These are phyloP conservation scores for Acanthochlamys bracteata DNA, from an alignment of 106 monocot species.

Conservation along the genomic window DNA sequence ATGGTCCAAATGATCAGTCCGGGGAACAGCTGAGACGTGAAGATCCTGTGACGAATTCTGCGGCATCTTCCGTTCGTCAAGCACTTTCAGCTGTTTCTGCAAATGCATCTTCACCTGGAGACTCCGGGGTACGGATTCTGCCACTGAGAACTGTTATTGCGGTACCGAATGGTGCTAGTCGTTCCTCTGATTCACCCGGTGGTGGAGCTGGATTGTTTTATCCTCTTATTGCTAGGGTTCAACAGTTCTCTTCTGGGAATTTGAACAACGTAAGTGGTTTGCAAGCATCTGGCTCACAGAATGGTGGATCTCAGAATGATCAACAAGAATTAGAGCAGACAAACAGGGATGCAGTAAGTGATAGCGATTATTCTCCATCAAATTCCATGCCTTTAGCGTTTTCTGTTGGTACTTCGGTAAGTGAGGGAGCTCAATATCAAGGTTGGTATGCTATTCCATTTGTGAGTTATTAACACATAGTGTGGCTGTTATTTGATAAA, in stretches of 20 bases:
- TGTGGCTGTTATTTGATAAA: no score
- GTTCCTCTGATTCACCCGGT: conserved; percentile 32
- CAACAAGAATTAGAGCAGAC: conserved; percentile 21
- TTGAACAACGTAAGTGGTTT: conserved; percentile 20
- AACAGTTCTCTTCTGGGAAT: conserved; percentile 20
- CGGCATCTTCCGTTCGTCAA: conserved; percentile 18
- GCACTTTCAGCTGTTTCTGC: conserved; percentile 16
- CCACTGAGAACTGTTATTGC: conserved; percentile 72
- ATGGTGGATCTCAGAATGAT: conserved; percentile 10
- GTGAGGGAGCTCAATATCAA: conserved; percentile 16
- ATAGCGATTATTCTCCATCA: conserved; percentile 3
- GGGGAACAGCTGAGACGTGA: conserved; percentile 25
- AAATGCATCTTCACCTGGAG: conserved; percentile 29
- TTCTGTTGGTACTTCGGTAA: conserved; percentile 4
- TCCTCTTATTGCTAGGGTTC: conserved; percentile 58
- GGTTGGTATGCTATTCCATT: conserved; percentile 17
- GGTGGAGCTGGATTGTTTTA: conserved; percentile 29
- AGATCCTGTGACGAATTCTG: conserved; percentile 29
- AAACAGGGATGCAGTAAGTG: conserved; percentile 1
- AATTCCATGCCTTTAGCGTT: conserved; percentile 9
- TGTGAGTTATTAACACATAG: no score
- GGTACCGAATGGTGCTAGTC: conserved; percentile 45
- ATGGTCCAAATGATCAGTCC: conserved; percentile 20
- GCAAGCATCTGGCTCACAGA: conserved; percentile 26
- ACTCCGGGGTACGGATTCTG: conserved; percentile 45